Evolutionary conservation across 495 filamentous ascomycete genomes (phyloP), one percentile per base, ranked within the genome.

Genomic region (Penicillium odoratum): DNA sequence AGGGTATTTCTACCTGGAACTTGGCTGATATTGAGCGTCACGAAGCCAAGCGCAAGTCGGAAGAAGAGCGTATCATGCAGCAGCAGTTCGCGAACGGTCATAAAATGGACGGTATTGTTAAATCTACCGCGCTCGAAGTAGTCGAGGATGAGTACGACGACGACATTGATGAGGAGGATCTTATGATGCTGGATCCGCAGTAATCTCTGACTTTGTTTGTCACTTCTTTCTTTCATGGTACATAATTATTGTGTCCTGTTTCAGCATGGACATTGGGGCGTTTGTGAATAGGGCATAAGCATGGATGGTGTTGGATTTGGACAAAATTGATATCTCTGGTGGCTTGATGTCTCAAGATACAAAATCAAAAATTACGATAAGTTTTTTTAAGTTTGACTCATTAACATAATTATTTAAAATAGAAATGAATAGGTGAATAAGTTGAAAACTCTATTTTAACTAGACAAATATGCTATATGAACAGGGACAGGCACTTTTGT

Each of bases 1-100:
- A 96, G 57, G 94, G 94, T 1, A 87, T 96, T 58, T 93, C 89
- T 53, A 95, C 89, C 9, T 98, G 94, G 94, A 91, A 86, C 50
- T 70, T 91, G 57, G 81, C 79, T 55, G 89, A 98, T 62, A 71
- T 98, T 55, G 79, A 85, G 66, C 77, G 72, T 33, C 89, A 97
- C 69, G 69, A 73, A 21, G 68, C 70, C 38, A 87, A 96, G 78
- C 80, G 85, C 73, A 92, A 88, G 76, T 71, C 85, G 55, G 87
- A 88, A 55, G 81, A 88, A 53, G 88, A 90, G 53, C 74, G 79
- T 65, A 68, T 82, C 55, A 74, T 66, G 59, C 61, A 64, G 25
- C 68, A 72, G 46, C 59, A 64, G 30, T 48, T 68, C 5, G 59
- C 56, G 25, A 65, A 70, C 56, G 74, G 60, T 3, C 51, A 69